Evolutionary conservation across 176 grass and related monocot species (phyloP).

Genomic region (Thalia dealbata): DNA sequence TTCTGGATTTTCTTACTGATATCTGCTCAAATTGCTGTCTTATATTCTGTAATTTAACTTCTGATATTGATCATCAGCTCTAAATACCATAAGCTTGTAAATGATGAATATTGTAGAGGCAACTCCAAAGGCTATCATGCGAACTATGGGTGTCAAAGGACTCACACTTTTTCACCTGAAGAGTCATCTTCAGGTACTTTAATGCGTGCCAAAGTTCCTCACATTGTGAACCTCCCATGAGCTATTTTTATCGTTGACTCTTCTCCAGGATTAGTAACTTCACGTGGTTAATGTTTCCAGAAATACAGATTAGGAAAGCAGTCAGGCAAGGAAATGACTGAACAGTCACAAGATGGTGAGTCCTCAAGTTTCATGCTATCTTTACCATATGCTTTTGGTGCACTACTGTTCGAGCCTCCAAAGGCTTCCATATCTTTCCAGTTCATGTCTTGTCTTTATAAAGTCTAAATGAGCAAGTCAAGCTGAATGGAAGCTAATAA

Average conservation of each 20-base stretch:
- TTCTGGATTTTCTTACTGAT: neutral
- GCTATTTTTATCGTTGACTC: neutral
- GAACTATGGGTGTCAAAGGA: constrained; percentile 98
- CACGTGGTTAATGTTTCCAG: constrained; percentile 30
- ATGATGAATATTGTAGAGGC: constrained; percentile 48
- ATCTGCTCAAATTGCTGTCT: neutral
- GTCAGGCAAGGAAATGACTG: constrained; percentile 71
- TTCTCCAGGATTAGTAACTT: constrained; percentile 5
- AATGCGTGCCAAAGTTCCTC: neutral
- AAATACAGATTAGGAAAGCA: constrained; percentile 99
- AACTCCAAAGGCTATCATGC: constrained; percentile 94
- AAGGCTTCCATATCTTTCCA: neutral
- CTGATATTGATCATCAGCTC: neutral
- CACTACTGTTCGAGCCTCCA: neutral
- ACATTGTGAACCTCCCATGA: neutral
- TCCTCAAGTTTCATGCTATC: constrained; percentile 2
- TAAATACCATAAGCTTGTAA: constrained; percentile 4
- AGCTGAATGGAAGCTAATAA: neutral
- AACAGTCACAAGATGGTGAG: constrained; percentile 91
- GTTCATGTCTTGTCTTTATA: neutral
- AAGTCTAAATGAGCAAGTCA: neutral
- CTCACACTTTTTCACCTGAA: constrained; percentile 96
- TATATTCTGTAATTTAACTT: neutral
- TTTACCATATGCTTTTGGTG: neutral
- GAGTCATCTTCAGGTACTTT: constrained; percentile 92